Percentiles rank a stretch among this genome's conserved stretches.
phyloP scores from a whole-genome alignment of 805 yeast species.

The Saturnispora hagleri region DNA sequence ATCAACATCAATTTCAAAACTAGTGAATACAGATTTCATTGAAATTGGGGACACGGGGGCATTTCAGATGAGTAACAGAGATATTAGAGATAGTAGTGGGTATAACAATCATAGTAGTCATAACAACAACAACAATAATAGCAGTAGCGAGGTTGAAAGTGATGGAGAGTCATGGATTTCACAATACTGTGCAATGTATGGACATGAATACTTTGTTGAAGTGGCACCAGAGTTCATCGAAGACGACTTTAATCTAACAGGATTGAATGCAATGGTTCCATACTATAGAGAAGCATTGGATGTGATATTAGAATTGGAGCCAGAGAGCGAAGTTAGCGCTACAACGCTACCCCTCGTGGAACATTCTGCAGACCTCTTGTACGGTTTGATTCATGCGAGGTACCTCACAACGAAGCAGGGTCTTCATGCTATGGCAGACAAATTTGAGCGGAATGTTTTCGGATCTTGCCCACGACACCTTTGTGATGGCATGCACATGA shows the following conservation, averaged over 20 bases:
- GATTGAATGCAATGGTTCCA: constrained; percentile 76
- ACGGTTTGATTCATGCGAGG: constrained; percentile 91
- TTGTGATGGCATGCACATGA: constrained; percentile 82
- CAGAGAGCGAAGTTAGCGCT: constrained; percentile 54
- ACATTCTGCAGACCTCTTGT: constrained; percentile 84
- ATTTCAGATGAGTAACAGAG: neutral
- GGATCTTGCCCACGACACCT: constrained; percentile 86
- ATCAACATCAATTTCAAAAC: neutral
- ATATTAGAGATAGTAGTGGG: neutral
- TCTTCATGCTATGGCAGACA: constrained; percentile 83
- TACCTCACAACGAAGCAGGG: constrained; percentile 86
- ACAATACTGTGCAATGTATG: constrained; percentile 66
- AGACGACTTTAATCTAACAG: constrained; percentile 94
- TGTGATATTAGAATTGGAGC: constrained; percentile 56
- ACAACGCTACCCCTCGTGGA: constrained; percentile 65
- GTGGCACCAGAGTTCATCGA: constrained; percentile 89
- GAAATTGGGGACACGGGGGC: neutral
- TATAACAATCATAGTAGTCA: neutral
- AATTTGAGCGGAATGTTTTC: constrained; percentile 80
- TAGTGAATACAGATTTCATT: neutral
- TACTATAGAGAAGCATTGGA: constrained; percentile 88
- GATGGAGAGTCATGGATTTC: constrained; percentile 72
- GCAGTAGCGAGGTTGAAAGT: constrained; percentile 13
- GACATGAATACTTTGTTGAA: constrained; percentile 87
- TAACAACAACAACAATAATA: neutral